Conservation (phyloP, 2,329 filamentous ascomycete genomes). For the Dryadomyces quercus-mongolicae region DNA sequence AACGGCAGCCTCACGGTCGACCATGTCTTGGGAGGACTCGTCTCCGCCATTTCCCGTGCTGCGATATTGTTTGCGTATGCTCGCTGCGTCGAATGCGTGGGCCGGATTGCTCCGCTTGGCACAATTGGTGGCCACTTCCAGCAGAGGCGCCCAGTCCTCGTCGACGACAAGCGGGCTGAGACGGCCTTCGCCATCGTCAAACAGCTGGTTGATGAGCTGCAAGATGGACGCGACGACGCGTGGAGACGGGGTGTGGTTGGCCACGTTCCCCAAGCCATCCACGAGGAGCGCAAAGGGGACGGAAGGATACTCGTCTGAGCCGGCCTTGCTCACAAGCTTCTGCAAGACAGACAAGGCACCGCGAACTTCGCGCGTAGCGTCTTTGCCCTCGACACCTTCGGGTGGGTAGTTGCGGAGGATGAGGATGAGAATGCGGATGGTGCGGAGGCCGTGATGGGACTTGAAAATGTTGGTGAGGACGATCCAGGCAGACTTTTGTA, state of each 20-base stretch:
- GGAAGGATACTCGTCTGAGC: conserved; percentile 46
- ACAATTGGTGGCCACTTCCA: conserved; percentile 48
- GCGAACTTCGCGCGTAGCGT: conserved; percentile 43
- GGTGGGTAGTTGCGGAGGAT: conserved; percentile 39
- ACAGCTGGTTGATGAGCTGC: conserved; percentile 42
- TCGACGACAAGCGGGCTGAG: conserved; percentile 47
- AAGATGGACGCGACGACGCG: conserved; percentile 35
- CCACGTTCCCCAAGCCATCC: conserved; percentile 41
- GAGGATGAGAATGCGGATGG: conserved; percentile 52
- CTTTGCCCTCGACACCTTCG: conserved; percentile 35
- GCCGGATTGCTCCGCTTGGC: conserved; percentile 20
- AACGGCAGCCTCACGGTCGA: conserved; percentile 29
- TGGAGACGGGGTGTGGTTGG: conserved; percentile 29
- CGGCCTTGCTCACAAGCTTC: conserved; percentile 47
- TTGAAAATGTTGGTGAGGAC: conserved; percentile 58
- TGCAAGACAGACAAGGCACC: conserved; percentile 51
- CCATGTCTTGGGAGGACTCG: conserved; percentile 24
- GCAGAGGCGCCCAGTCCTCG: conserved; percentile 52
- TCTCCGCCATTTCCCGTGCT: not conserved
- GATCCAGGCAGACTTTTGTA: conserved; percentile 56
- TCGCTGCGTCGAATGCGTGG: not conserved
- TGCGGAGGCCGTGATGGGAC: conserved; percentile 61
- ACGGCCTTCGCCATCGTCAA: conserved; percentile 36
- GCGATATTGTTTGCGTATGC: not conserved
- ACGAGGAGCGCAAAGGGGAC: conserved; percentile 47